Evolutionary conservation across 192 early-diverging fungal genomes (phyloP), one percentile per base, ranked within the genome.

Genomic region (Coemansia sp.): DNA sequence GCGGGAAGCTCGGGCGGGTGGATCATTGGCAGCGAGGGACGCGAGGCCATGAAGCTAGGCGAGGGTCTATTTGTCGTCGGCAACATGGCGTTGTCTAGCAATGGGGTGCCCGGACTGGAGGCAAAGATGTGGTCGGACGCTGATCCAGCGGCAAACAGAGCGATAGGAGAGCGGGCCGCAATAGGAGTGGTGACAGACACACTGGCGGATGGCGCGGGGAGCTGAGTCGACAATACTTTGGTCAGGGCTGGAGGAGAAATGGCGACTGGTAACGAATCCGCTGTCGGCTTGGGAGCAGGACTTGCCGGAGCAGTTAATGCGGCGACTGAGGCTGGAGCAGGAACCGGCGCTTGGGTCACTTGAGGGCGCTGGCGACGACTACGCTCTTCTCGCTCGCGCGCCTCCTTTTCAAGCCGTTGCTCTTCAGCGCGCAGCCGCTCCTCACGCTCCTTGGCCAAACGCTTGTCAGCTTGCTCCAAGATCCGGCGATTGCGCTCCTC

Each of bases 401-500:
- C 49, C 61, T 58, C 46, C 63, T 47, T 73, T 3, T 71, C 76
- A 3, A 72, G 38, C 47, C 44, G 46, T 64, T 83, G 69, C 27
- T 69, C 47, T 55, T 75, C 75, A 1, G n/a, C 43, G 10, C 70
- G 73, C 58, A 61, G 39, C 38, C 62, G 72, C 62, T 78, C 69
- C 58, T 18, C 22, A 10, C 69, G 68, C 64, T 81, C 73, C 13
- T 58, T 38, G 44, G 75, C 79, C 64, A 85, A 47, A 9, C 84
- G 79, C 69, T 49, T 52, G 20, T 78, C 79, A 1, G 84, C 84
- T 60, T 79, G 70, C 62, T 79, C 79, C 10, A 81, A 76, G 27
- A 83, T 72, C 24, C 70, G 66, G 36, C 73, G 75, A 41, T 83
- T 83, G 18, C 80, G 80, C 66, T 83, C 80, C 64, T 83, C 80